Conservation (phyloP, 148 eudicot genomes). For the Mesembryanthemum crystallinum region DNA sequence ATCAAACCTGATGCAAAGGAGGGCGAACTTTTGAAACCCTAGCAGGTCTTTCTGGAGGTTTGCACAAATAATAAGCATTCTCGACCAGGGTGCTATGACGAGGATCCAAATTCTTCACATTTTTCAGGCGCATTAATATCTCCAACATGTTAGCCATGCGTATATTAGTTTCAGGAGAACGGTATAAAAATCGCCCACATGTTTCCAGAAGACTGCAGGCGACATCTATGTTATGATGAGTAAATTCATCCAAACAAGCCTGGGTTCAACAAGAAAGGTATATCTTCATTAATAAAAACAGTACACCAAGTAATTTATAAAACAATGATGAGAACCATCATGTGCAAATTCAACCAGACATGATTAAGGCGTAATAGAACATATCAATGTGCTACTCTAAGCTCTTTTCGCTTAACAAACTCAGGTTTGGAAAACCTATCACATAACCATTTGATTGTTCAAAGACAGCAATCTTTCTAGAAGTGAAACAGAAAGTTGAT, state of each 20-base stretch:
- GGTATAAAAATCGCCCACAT: slow-evolving; percentile 90
- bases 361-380: neutral
- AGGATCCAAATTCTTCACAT: slow-evolving; percentile 97
- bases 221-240: slow-evolving; percentile 95
- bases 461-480: slow-evolving; percentile 35
- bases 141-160: slow-evolving; percentile 99
- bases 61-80: slow-evolving; percentile 97
- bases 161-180: slow-evolving; percentile 86
- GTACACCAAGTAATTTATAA: neutral
- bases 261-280: slow-evolving; percentile 29
- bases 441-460: slow-evolving; percentile 30
- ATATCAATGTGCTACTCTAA: neutral
- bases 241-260: slow-evolving; percentile 96
- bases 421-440: neutral
- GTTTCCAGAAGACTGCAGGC: slow-evolving; percentile 99
- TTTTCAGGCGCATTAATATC: slow-evolving; percentile 92
- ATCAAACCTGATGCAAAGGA: slow-evolving; percentile 88
- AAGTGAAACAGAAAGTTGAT: slow-evolving; percentile 47
- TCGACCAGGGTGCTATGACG: slow-evolving; percentile 97
- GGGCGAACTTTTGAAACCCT: slow-evolving; percentile 92
- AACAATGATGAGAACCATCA: neutral
- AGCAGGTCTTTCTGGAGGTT: slow-evolving; percentile 96
- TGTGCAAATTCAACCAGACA: neutral
- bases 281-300: slow-evolving; percentile 3
- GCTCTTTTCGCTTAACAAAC: neutral